Percentiles rank a stretch among this genome's conserved stretches.
Evolutionary conservation across 208 protist genomes (phyloP).

Genomic region (Leishmania amazonensis): DNA sequence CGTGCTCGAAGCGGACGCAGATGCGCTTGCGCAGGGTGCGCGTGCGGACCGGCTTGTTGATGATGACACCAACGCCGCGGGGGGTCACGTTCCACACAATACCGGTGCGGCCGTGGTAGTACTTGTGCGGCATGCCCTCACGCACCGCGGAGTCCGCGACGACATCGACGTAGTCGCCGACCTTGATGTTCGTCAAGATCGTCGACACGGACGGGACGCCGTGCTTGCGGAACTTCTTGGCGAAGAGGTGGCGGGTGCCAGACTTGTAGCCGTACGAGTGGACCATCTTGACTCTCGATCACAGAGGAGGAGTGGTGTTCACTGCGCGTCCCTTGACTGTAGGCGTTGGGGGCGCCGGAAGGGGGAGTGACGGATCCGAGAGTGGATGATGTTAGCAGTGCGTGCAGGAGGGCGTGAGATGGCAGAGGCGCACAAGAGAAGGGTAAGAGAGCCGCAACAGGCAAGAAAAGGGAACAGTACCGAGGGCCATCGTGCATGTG

Average conservation of each 20-base stretch:
- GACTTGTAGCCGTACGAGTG: slow-evolving; percentile 97
- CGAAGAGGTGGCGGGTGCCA: slow-evolving; percentile 98
- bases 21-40: slow-evolving; percentile 99
- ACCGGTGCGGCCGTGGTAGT: slow-evolving; percentile 99
- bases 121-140: slow-evolving; percentile 99
- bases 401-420: not conserved
- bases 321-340: not conserved
- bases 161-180: slow-evolving; percentile 99
- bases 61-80: slow-evolving; percentile 98
- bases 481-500: not conserved
- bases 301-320: not conserved
- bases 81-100: slow-evolving; percentile 99
- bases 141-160: slow-evolving; percentile 97
- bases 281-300: slow-evolving; percentile 53
- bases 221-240: slow-evolving; percentile 97
- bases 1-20: slow-evolving; percentile 99
- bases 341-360: not conserved
- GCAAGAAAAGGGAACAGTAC: not conserved
- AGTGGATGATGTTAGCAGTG: not conserved
- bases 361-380: not conserved
- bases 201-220: slow-evolving; percentile 93
- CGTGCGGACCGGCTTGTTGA: slow-evolving; percentile 99
- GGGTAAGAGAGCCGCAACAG: not conserved
- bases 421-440: not conserved
- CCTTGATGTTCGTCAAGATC: slow-evolving; percentile 97